Conservation (phyloP, 805 yeast species). For the Ogataea glucozyma region DNA sequence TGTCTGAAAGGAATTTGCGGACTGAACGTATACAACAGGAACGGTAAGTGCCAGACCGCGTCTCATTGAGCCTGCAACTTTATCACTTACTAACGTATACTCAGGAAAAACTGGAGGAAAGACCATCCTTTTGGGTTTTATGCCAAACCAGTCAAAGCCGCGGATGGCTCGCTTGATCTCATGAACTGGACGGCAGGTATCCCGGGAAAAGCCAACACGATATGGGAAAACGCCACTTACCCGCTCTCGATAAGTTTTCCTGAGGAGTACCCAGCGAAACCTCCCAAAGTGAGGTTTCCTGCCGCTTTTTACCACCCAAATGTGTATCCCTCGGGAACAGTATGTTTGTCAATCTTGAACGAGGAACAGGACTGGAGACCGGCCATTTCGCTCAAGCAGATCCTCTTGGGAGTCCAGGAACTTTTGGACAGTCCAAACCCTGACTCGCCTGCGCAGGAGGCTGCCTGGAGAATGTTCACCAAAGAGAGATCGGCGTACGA, state of each 20-base stretch:
- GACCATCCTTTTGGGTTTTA: slow-evolving; percentile 98
- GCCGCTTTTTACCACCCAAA: slow-evolving; percentile 94
- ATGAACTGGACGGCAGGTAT: slow-evolving; percentile 93
- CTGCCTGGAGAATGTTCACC: slow-evolving; percentile 87
- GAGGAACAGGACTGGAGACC: slow-evolving; percentile 99
- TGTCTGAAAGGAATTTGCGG: slow-evolving; percentile 47
- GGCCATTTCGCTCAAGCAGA: slow-evolving; percentile 87
- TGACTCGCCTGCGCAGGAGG: slow-evolving; percentile 95
- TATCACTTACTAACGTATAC: slow-evolving; percentile 4
- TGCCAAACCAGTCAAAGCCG: slow-evolving; percentile 82
- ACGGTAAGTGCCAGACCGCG: slow-evolving; percentile 41
- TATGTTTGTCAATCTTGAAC: slow-evolving; percentile 88
- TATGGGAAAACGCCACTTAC: slow-evolving; percentile 89
- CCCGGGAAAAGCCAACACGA: slow-evolving; percentile 85
- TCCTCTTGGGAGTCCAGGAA: slow-evolving; percentile 90
- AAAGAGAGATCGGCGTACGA: slow-evolving; percentile 71
- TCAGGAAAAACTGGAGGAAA: slow-evolving; percentile 93
- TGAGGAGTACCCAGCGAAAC: slow-evolving; percentile 93
- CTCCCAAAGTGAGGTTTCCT: slow-evolving; percentile 91
- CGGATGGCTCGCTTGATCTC: slow-evolving; percentile 82
- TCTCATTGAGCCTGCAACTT: neutral
- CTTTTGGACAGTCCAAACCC: slow-evolving; percentile 88
- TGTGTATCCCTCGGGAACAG: slow-evolving; percentile 96
- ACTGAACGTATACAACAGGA: slow-evolving; percentile 89
- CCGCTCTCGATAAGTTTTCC: slow-evolving; percentile 84